These are phyloP conservation scores for Pseudopyrenochaeta lycopersici DNA, from an alignment of 2,329 filamentous ascomycete genomes.

Conservation along the genomic window DNA sequence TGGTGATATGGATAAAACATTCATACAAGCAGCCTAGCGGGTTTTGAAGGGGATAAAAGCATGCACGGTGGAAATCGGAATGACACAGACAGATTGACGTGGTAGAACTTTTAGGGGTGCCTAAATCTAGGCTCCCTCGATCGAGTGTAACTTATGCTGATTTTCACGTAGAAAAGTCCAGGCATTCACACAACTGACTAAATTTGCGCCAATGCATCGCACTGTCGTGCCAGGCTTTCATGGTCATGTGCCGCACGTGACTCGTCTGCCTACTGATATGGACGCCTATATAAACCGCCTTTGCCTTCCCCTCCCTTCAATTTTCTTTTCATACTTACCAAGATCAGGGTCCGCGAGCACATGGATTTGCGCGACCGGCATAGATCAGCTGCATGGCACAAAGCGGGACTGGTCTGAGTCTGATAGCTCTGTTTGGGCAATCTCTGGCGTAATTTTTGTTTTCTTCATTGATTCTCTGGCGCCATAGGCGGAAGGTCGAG, in stretches of 20 bases:
- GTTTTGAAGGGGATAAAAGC: too few relatives aligned
- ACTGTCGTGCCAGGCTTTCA: background rate
- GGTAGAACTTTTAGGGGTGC: too few relatives aligned
- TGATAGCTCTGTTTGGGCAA: conserved; percentile 10
- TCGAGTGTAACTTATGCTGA: too few relatives aligned
- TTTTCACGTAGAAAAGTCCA: too few relatives aligned
- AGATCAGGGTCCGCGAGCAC: conserved; percentile 14
- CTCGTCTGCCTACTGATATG: conserved; percentile 2
- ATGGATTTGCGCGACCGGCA: conserved; percentile 10
- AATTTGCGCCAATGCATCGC: too few relatives aligned
- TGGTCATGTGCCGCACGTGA: background rate
- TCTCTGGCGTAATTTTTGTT: conserved; percentile 18
- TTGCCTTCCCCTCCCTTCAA: background rate
- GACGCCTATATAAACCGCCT: background rate
- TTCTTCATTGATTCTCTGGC: conserved; percentile 9
- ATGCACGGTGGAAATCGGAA: too few relatives aligned
- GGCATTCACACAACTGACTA: too few relatives aligned
- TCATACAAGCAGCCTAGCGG: too few relatives aligned
- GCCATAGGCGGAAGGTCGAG: background rate
- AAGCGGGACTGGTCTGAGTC: conserved; percentile 9
- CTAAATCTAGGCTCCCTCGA: too few relatives aligned
- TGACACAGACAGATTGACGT: too few relatives aligned
- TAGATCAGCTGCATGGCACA: conserved; percentile 16
- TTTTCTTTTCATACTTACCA: conserved; percentile 12
- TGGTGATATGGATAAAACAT: too few relatives aligned